Conservation (phyloP, 805 yeast species). For the Spencermartinsiella europaea region DNA sequence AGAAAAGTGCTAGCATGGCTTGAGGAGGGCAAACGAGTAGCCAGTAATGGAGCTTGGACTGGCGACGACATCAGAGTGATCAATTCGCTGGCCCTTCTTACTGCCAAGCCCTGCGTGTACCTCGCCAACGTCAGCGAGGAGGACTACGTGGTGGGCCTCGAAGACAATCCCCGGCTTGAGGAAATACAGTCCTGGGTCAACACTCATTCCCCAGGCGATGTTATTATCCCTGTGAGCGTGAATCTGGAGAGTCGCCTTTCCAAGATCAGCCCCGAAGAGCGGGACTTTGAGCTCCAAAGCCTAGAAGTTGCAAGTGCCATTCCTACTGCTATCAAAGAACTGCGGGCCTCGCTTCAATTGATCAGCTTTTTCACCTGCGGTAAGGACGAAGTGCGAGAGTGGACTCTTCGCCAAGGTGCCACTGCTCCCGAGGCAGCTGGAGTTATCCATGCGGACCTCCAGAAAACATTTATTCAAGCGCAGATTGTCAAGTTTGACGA, state of each 20-base stretch:
- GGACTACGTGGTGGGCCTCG: conserved; percentile 47
- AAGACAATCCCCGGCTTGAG: conserved; percentile 46
- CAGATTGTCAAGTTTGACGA: conserved; percentile 67
- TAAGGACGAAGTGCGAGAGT: conserved; percentile 75
- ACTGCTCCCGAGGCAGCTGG: conserved; percentile 90
- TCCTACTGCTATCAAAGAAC: conserved; percentile 56
- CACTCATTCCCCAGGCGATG: conserved; percentile 60
- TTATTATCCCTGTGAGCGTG: conserved; percentile 67
- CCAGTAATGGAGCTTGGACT: conserved; percentile 55
- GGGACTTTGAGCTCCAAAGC: conserved; percentile 26
- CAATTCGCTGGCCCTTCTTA: conserved; percentile 66
- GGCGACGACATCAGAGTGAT: conserved; percentile 60
- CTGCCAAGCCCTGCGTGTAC: conserved; percentile 85
- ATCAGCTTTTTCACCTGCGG: conserved; percentile 89
- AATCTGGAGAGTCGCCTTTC: conserved; percentile 60
- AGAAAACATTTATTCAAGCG: conserved; percentile 75
- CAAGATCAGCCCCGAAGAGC: conserved; percentile 37
- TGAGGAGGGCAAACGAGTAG: conserved; percentile 60
- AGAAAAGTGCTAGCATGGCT: conserved; percentile 41
- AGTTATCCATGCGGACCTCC: conserved; percentile 78
- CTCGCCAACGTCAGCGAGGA: conserved; percentile 66
- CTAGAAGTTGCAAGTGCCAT: conserved; percentile 42
- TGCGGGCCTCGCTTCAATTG: conserved; percentile 64
- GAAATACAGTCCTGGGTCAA: conserved; percentile 62
- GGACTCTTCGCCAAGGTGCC: conserved; percentile 75